Evolutionary conservation across 805 yeast genomes (phyloP).

Genomic region (Candida xyloterini): DNA sequence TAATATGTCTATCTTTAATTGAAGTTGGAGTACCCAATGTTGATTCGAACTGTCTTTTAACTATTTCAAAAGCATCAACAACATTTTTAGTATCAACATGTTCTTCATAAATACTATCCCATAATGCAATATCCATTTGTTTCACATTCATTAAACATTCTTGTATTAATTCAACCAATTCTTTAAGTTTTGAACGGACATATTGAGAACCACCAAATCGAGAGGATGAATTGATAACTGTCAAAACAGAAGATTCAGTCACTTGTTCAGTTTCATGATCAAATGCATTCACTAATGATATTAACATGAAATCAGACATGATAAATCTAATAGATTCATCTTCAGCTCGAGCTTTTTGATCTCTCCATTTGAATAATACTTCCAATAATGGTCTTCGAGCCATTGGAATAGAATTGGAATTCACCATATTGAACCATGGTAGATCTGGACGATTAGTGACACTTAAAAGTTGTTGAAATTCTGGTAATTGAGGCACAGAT

Average conservation of each 20-base stretch:
- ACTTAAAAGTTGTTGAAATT: constrained; percentile 25
- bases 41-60: constrained; percentile 22
- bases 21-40: neutral
- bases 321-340: constrained; percentile 86
- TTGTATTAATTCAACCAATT: constrained; percentile 56
- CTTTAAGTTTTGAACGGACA: constrained; percentile 55
- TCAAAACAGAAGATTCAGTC: constrained; percentile 51
- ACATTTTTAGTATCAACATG: constrained; percentile 16
- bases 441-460: constrained; percentile 33
- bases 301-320: constrained; percentile 77
- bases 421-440: constrained; percentile 67
- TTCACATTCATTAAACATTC: constrained; percentile 35
- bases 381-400: constrained; percentile 54
- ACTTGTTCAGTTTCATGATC: constrained; percentile 44
- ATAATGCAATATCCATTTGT: constrained; percentile 37
- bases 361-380: constrained; percentile 80
- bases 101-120: constrained; percentile 30
- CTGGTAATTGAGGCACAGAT: constrained; percentile 28
- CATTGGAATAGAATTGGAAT: constrained; percentile 60
- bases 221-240: constrained; percentile 44
- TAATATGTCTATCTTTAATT: neutral
- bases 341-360: constrained; percentile 60
- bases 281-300: constrained; percentile 44
- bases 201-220: constrained; percentile 36
- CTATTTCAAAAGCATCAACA: constrained; percentile 22